Base-by-base conservation (phyloP, 345 rosid genomes). In the Eucalyptus sp. region DNA sequence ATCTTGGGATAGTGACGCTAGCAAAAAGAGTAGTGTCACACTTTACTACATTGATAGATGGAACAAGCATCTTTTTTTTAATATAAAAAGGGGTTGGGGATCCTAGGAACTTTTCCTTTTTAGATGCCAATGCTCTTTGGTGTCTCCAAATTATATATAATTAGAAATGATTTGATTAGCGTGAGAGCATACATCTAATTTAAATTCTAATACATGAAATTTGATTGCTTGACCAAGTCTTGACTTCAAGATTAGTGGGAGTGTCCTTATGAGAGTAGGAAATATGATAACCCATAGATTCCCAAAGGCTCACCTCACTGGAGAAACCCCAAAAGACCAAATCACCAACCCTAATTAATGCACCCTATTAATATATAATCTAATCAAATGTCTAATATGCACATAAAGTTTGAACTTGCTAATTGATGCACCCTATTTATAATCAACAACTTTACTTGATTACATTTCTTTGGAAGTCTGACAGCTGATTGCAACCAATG, bases 401-500 rank as follows among this genome's bases (percentile, higher is more conserved):
- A 64, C 14, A 64, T n/a, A n/a, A 64, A 64, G 37, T 64, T 64
- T 2, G 71, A 31, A 29, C 6, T 0, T 60, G 4, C 66, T 10
- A 6, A 60, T 60, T 0, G 10, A 52, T 52, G 58, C 56, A 52
- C 4, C 13, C 62, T 56, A 56, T 22, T 56, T 56, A 56, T 56
- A 56, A 24, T 56, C 5, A 56, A 24, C 62, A 56, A 56, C 29
- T 22, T 56, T 56, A 10, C 13, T 0, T 10, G 1, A 56, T 24
- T 24, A 56, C 13, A 56, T 22, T 56, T 56, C 29, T 56, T 8
- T 56, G 29, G 13, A 22, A 56, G 62, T 56, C 0, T 24, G 3
- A 24, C 1, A 56, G 5, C 3, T 4, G 13, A 24, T 22, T 56
- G 29, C 62, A 56, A 24, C 4, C 0, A 2, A 0, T 56, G 62